Base-by-base conservation (phyloP, 768 basidiomycete species). In the Termitomyces eurrhizus region DNA sequence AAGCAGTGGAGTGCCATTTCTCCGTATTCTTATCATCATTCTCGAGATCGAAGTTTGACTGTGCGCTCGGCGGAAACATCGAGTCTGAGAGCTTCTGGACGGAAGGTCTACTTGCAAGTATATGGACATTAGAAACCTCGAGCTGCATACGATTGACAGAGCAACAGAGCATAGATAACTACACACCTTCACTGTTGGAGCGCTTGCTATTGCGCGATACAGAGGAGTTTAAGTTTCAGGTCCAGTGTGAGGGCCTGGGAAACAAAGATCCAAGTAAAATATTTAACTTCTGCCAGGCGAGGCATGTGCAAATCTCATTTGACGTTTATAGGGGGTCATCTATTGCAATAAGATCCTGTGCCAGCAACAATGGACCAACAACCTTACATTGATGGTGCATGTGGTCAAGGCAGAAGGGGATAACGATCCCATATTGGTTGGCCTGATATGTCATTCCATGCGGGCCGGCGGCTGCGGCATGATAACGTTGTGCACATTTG, bases 381-480 rank as follows among this genome's bases (percentile, higher is more conserved):
- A 54, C 18, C 11, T 41, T 21, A 35, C 29, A 52, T 26, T 21
- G 13, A 37, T 7, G 11, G 41, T 29, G n/a, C n/a, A 42, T n/a
- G 41, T 32, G 33, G 44, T 45, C 45, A 46, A 21, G 44, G 35
- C 35, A 18, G 55, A 56, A 56, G 44, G 44, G 35, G 56, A 57
- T 46, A 36, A 21, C 12, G 37, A 35, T 39, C 12, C 39, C 6
- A 41, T 4, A 24, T n/a, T 16, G 26, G 18, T 45, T 41, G 48
- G 11, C 32, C 14, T 13, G 54, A 37, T 57, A 55, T 42, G 41
- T 21, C 48, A 57, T 57, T 57, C 14, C 45, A 48, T 7, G 21
- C 54, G 54, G 53, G 45, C 56, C 56, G 56, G 45, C 56, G 56
- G 56, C 32, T 57, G 45, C 56, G 56, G 56, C 56, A 48, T 36